Evolutionary conservation across 139 green algal species (phyloP).

Genomic region (Closterium sp.): DNA sequence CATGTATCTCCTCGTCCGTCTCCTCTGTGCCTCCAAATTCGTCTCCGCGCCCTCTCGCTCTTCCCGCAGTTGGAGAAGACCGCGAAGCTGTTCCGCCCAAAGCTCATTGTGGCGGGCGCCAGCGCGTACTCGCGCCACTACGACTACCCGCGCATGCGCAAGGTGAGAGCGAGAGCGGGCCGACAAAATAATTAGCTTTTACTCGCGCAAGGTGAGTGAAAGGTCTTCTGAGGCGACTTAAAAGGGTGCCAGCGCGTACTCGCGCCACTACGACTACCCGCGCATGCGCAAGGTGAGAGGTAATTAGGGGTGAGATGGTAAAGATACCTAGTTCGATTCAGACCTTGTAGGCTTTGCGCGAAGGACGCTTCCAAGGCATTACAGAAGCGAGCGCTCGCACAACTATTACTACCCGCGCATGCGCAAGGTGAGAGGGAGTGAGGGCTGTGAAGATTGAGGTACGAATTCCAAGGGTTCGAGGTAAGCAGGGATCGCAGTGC

Average conservation of each 20-base stretch:
- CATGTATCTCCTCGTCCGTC: background rate
- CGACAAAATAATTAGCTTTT: no score
- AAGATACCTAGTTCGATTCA: no score
- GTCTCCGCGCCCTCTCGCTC: background rate
- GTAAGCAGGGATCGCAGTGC: no score
- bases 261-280: conserved; percentile 89
- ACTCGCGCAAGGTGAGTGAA: no score
- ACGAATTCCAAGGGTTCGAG: no score
- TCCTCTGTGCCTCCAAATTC: background rate
- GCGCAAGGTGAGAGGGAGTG: conserved; percentile 49
- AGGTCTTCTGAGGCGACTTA: no score
- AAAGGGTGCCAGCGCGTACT: conserved; percentile 91
- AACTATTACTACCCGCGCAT: conserved; percentile 95
- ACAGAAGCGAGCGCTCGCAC: no score
- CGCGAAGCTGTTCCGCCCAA: conserved; percentile 53
- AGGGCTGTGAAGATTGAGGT: no score
- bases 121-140: conserved; percentile 92
- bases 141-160: conserved; percentile 92
- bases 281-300: conserved; percentile 75
- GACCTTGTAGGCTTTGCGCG: no score
- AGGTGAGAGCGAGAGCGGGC: conserved; percentile 42
- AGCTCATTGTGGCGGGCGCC: conserved; percentile 89
- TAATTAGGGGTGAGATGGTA: no score
- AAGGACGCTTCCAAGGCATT: no score
- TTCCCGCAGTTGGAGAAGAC: conserved; percentile 46